phyloP scores from a whole-genome alignment of 495 filamentous ascomycete genomes.

The Penicillium paxilli region DNA sequence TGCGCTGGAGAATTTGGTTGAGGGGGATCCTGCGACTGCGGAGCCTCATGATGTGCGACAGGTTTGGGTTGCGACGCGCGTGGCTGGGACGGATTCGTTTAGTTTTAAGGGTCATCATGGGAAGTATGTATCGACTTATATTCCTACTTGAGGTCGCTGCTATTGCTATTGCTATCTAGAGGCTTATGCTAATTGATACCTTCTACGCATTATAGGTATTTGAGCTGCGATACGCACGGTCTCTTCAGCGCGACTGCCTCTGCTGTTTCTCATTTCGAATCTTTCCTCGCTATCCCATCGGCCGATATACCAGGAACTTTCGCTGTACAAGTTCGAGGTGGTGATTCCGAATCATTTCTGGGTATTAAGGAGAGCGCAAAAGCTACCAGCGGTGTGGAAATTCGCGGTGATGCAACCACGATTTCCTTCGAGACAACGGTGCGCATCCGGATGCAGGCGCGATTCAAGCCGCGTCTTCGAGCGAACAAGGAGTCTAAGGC shows the following conservation, averaged over 20 bases:
- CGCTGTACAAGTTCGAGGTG: slow-evolving; percentile 63
- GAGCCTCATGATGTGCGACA: slow-evolving; percentile 94
- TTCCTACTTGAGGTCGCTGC: no score
- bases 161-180: no score
- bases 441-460: slow-evolving; percentile 88
- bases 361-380: slow-evolving; percentile 45
- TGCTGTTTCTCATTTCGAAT: slow-evolving; percentile 80
- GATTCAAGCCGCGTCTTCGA: slow-evolving; percentile 83
- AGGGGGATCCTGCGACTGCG: slow-evolving; percentile 72
- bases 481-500: slow-evolving; percentile 77
- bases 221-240: slow-evolving; percentile 82
- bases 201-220: slow-evolving; percentile 48
- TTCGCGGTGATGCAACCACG: slow-evolving; percentile 75
- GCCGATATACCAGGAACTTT: slow-evolving; percentile 65
- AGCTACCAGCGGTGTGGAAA: slow-evolving; percentile 48
- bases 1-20: slow-evolving; percentile 78
- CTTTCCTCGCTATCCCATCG: slow-evolving; percentile 68
- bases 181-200: not conserved
- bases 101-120: slow-evolving; percentile 89
- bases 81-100: slow-evolving; percentile 76
- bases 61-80: slow-evolving; percentile 87
- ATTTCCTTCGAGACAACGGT: slow-evolving; percentile 75
- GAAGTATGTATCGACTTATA: slow-evolving; percentile 36
- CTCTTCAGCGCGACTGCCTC: slow-evolving; percentile 72
- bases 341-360: slow-evolving; percentile 51